Evolutionary conservation across 2,329 filamentous ascomycete species (phyloP), one percentile per base, ranked within the genome.

Genomic region (Tolypocladium pustulatum): DNA sequence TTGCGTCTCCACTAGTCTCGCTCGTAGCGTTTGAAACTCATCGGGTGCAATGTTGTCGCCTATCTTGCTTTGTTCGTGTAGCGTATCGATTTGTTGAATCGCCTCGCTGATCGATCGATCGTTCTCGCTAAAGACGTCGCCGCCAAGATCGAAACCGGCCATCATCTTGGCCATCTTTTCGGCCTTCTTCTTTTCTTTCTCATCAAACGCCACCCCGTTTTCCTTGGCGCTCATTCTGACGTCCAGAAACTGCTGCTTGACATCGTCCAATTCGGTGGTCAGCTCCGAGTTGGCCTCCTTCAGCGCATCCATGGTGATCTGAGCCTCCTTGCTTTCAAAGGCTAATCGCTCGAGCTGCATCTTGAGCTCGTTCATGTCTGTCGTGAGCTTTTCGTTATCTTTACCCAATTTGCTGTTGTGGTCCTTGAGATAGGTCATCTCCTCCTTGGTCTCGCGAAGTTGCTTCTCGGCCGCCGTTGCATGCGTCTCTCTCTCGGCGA

Each of bases 101-200:
- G 91, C 87, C 62, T 89, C 85, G 60, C 89, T 85, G 60, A 99
- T 90, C 56, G 85, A 87, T 63, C 87, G 84, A 73, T 99, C 94
- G 66, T 96, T 96, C 60, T 94, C 89, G 65, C 91, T 96, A 72
- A 97, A 96, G 37, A 95, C 87, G 59, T 97, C 92, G 55, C 89
- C 88, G 52, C 91, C 93, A 38, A 99, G 83, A 68, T 99, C 93
- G 67, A 99, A 97, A 4, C 93, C 91, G 60, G 94, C 94, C 93
- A 99, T 97, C 94, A 99, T 99, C 81, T 97, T 90, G 51, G 94
- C 94, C 94, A 99, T 99, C 76, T 95, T 94, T 77, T 99, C 94
- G 0, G 92, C 91, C 81, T 99, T 99, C 78, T 91, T 92, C 80
- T 91, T 93, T 76, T 97, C 95, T 81, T 99, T 99, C 75, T 97